Base-by-base conservation (phyloP, 2,329 filamentous ascomycete genomes). In the Rhexocercosporidium sp. region DNA sequence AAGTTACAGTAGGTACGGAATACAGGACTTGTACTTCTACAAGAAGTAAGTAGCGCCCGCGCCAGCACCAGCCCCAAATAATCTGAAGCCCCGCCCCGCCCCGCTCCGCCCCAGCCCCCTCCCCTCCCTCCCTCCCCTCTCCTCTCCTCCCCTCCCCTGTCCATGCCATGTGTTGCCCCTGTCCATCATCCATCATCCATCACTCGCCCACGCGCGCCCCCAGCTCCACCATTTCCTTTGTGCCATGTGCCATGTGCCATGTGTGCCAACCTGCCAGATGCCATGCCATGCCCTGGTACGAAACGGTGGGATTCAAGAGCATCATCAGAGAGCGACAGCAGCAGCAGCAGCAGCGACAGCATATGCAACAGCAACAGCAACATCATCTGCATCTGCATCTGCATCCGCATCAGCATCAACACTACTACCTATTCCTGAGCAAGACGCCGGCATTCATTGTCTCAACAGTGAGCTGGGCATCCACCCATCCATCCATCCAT, bases 191-290 rank as follows among this genome's bases (percentile, higher is more conserved):
- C 31, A 16, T n/a, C 34, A 31, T 31, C 14, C 25, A 18, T 31
- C 11, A 59, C 2, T 59, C 37, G 20, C 9, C 57, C 57, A 46
- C 57, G 22, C 57, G 37, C 41, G 14, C 27, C n/a, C n/a, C n/a
- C 20, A 27, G 18, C 37, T 47, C 57, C 37, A 44, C 57, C 57
- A 29, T 20, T 46, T 29, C 39, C 22, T 41, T 39, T 47, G 31
- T 9, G 29, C 53, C 53, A 57, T 57, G 53, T 39, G 31, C 39
- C 44, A 46, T 47, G 31, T 9, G 29, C 53, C 53, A 57, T 57
- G 53, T 39, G 31, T 22, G n/a, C 44, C 29, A 37, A 20, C 41
- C 44, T 57, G 18, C 37, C 29, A 8, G 34, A 27, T 57, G 18
- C 37, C 29, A 8, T 37, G 27, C 59, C 44, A 51, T 60, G 59